These are phyloP conservation scores for Neofusicoccum ribis DNA, from an alignment of 2,329 filamentous ascomycete species.

Conservation along the genomic window DNA sequence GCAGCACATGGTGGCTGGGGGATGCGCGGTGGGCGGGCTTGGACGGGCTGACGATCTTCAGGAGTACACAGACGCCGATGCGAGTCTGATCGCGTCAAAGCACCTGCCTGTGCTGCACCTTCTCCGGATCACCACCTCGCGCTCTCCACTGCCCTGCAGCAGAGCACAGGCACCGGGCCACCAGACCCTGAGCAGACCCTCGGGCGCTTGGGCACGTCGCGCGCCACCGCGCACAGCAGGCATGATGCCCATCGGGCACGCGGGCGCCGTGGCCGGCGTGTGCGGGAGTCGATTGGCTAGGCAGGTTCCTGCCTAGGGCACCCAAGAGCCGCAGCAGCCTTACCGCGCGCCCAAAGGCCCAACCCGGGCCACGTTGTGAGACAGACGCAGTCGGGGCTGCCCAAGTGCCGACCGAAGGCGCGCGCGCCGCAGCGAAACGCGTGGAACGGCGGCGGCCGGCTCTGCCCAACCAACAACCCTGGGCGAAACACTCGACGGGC, in stretches of 20 bases:
- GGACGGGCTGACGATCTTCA: slow-evolving; percentile 5
- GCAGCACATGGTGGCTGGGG: neutral
- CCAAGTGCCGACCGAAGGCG: neutral
- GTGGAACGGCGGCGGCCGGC: neutral
- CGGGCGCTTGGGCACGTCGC: neutral
- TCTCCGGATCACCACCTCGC: neutral
- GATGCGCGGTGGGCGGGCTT: neutral
- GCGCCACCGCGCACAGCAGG: neutral
- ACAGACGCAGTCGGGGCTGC: neutral
- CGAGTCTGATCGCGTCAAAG: neutral
- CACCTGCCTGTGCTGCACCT: neutral
- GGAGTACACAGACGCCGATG: neutral
- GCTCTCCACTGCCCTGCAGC: neutral
- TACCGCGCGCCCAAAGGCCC: neutral
- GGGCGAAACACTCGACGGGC: neutral
- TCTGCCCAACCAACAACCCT: neutral
- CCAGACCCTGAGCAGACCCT: neutral
- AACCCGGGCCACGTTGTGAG: neutral
- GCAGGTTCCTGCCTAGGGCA: neutral
- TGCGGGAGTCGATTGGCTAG: too few relatives aligned
- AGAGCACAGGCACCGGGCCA: neutral
- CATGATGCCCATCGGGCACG: slow-evolving; percentile 5
- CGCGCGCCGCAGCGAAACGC: neutral
- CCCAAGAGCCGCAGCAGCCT: neutral
- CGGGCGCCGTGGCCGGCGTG: neutral